A percentile compares a stretch with the other conserved stretches of the same genome.
Conservation (phyloP, 306 rosid genomes). For the Pyrus communis region DNA sequence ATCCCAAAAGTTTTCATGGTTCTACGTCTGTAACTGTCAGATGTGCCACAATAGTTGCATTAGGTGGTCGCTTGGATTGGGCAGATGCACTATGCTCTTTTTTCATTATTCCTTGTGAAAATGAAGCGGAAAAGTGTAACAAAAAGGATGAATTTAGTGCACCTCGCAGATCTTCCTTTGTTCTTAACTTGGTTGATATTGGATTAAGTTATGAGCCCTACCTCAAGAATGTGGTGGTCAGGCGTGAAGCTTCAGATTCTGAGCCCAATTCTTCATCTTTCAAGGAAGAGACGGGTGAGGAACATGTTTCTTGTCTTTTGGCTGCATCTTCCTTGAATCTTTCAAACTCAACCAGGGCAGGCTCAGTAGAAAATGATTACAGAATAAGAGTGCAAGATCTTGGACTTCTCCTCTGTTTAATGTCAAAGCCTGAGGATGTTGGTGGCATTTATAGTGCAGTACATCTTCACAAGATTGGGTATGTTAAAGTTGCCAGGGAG, state of each 20-base stretch:
- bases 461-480: slow-evolving; percentile 62
- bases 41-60: slow-evolving; percentile 73
- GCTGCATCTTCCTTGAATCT: slow-evolving; percentile 79
- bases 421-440: slow-evolving; percentile 36
- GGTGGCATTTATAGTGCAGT: slow-evolving; percentile 53
- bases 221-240: slow-evolving; percentile 34
- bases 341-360: slow-evolving; percentile 47
- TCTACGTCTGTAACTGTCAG: slow-evolving; percentile 64
- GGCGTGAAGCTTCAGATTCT: slow-evolving; percentile 33
- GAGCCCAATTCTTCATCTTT: slow-evolving; percentile 36
- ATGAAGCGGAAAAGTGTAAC: slow-evolving; percentile 26
- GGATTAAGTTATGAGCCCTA: slow-evolving; percentile 93
- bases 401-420: slow-evolving; percentile 60
- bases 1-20: slow-evolving; percentile 47
- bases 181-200: slow-evolving; percentile 70
- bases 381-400: slow-evolving; percentile 63
- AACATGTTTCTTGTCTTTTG: slow-evolving; percentile 67
- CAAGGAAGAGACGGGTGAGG: slow-evolving; percentile 43
- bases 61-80: slow-evolving; percentile 97
- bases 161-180: slow-evolving; percentile 44
- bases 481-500: slow-evolving; percentile 77
- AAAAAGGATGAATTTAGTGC: slow-evolving; percentile 26
- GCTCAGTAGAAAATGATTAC: slow-evolving; percentile 39
- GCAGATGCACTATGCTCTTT: slow-evolving; percentile 52
- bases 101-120: slow-evolving; percentile 41